Percentiles rank a stretch among this genome's conserved stretches.
Evolutionary conservation across 106 monocot species (phyloP).

Genomic region (Gastrodia elata): DNA sequence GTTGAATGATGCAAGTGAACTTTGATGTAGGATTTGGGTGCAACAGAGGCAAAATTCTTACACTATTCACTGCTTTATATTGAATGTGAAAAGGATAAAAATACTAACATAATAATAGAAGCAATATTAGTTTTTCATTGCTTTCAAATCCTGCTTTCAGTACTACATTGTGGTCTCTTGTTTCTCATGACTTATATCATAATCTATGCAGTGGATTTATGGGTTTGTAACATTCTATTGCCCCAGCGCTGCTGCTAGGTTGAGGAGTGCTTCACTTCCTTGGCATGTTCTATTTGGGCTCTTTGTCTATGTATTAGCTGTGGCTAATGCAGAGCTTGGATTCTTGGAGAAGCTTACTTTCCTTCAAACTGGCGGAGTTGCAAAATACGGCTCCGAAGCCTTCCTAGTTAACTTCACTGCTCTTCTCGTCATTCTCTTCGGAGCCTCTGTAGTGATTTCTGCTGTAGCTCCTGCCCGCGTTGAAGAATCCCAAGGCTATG

Average conservation of each 20-base stretch:
- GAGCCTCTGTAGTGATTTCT: slow-evolving; percentile 54
- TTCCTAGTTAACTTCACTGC: slow-evolving; percentile 90
- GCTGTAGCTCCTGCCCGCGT: slow-evolving; percentile 35
- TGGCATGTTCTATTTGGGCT: slow-evolving; percentile 84
- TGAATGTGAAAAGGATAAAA: too few relatives aligned
- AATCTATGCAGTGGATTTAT: slow-evolving; percentile 54
- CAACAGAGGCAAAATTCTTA: too few relatives aligned
- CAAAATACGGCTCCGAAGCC: slow-evolving; percentile 71
- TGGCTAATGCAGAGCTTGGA: slow-evolving; percentile 48
- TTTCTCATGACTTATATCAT: not conserved
- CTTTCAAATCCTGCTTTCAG: not conserved
- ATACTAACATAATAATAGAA: too few relatives aligned
- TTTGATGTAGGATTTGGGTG: too few relatives aligned
- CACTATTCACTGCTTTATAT: too few relatives aligned
- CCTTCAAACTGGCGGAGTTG: slow-evolving; percentile 53
- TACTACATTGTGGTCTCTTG: not conserved
- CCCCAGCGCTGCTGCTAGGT: slow-evolving; percentile 32
- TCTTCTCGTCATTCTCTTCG: slow-evolving; percentile 58
- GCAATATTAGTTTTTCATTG: not conserved
- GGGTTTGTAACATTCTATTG: slow-evolving; percentile 76
- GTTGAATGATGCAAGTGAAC: too few relatives aligned
- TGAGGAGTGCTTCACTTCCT: slow-evolving; percentile 35
- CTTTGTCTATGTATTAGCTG: slow-evolving; percentile 63
- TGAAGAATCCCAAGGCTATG: slow-evolving; percentile 33
- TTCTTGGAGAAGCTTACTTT: slow-evolving; percentile 94